These are phyloP conservation scores for Cinchona pubescens DNA, from an alignment of 257 asterid genomes.

Conservation along the genomic window DNA sequence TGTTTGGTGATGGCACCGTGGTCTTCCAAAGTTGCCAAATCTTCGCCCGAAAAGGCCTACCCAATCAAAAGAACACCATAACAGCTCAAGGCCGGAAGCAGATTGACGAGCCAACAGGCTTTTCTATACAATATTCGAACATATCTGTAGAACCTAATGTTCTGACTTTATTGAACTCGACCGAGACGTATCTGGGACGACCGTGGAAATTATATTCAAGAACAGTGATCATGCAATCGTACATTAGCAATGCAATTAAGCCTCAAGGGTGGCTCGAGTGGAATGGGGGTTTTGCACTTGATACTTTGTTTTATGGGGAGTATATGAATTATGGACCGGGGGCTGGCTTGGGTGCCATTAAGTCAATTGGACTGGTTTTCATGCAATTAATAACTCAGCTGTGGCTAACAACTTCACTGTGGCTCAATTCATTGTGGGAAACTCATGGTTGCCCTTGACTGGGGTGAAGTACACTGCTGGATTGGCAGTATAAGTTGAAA, in stretches of 20 bases:
- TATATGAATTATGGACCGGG: conserved; percentile 53
- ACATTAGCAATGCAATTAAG: conserved; percentile 37
- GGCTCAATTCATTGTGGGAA: conserved; percentile 44
- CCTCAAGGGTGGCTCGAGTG: conserved; percentile 65
- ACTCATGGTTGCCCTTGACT: conserved; percentile 57
- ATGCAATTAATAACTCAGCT: conserved; percentile 31
- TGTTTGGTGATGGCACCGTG: conserved; percentile 47
- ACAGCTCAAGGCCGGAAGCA: conserved; percentile 58
- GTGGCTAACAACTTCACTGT: conserved; percentile 46
- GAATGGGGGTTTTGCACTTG: conserved; percentile 40
- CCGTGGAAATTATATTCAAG: conserved; percentile 55
- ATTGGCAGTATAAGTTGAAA: conserved; percentile 1
- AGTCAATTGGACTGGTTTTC: conserved; percentile 58
- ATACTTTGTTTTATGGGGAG: conserved; percentile 49
- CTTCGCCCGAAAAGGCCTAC: conserved; percentile 42
- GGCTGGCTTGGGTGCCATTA: conserved; percentile 33
- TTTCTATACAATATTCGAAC: conserved; percentile 50
- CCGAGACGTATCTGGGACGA: conserved; percentile 48
- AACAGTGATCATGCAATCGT: conserved; percentile 53
- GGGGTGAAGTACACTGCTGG: conserved; percentile 52
- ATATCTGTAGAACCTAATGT: conserved; percentile 41
- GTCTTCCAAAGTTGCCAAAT: conserved; percentile 50
- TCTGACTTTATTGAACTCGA: conserved; percentile 29
- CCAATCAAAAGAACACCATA: conserved; percentile 54
- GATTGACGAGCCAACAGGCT: conserved; percentile 33